Evolutionary conservation across 2,329 filamentous ascomycete species (phyloP).

Genomic region (Stachybotrys elegans): DNA sequence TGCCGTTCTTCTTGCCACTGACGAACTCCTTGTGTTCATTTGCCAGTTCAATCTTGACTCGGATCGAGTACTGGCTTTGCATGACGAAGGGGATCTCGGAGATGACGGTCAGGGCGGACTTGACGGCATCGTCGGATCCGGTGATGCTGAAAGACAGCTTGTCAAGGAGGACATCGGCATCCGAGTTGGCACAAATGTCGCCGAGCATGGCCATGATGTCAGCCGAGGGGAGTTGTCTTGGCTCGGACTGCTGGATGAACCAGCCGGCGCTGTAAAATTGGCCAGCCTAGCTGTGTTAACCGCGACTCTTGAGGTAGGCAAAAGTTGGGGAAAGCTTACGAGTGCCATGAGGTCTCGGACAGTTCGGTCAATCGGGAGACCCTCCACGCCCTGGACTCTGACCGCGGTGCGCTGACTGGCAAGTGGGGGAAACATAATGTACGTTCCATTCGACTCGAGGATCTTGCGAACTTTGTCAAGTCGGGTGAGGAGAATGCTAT

Average conservation of each 20-base stretch:
- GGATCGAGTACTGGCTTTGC: conserved; percentile 84
- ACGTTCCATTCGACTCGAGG: conserved; percentile 92
- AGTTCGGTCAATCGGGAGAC: conserved; percentile 89
- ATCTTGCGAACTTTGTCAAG: conserved; percentile 97
- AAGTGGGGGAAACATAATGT: conserved; percentile 85
- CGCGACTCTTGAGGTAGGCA: not conserved
- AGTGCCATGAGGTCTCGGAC: conserved; percentile 94
- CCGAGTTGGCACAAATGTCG: conserved; percentile 94
- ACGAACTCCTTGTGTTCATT: conserved; percentile 99
- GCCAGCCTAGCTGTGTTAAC: conserved; percentile 58
- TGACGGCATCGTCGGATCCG: conserved; percentile 93
- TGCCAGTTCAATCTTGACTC: conserved; percentile 96
- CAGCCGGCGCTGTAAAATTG: conserved; percentile 98
- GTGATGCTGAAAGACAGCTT: conserved; percentile 91
- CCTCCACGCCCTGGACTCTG: conserved; percentile 87
- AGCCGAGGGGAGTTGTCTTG: conserved; percentile 53
- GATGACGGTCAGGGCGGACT: conserved; percentile 90
- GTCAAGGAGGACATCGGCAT: conserved; percentile 91
- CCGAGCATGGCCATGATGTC: conserved; percentile 88
- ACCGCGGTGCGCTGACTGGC: conserved; percentile 81
- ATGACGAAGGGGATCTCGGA: conserved; percentile 86
- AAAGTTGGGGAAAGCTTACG: conserved; percentile 44
- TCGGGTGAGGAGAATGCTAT: conserved; percentile 84
- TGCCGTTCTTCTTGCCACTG: conserved; percentile 98
- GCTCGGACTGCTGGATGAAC: conserved; percentile 81